phyloP scores from a whole-genome alignment of 116 monocot genomes.

The Iris pallida region DNA sequence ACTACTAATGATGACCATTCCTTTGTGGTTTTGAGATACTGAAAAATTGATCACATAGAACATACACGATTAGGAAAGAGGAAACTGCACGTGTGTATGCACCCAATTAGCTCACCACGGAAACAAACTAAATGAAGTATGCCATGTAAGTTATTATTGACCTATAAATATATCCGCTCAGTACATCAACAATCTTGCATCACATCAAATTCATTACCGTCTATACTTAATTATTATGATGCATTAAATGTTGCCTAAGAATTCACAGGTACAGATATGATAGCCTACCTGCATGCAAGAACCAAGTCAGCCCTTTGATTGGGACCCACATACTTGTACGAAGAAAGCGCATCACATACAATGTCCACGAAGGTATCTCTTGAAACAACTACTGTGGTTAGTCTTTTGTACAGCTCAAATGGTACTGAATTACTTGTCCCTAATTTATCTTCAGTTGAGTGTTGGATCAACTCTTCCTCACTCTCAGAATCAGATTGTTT shows the following conservation, averaged over 20 bases:
- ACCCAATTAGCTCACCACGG: not conserved
- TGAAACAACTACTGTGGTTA: slow-evolving; percentile 61
- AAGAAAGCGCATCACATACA: slow-evolving; percentile 72
- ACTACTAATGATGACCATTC: not conserved
- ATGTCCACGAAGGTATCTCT: slow-evolving; percentile 66
- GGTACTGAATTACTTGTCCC: slow-evolving; percentile 29
- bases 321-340: slow-evolving; percentile 88
- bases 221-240: not conserved
- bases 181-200: not conserved
- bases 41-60: not conserved
- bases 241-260: not conserved
- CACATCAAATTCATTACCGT: not conserved
- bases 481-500: slow-evolving; percentile 11
- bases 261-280: not conserved
- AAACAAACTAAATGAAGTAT: not conserved
- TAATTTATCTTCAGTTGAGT: slow-evolving; percentile 5
- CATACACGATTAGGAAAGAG: not conserved
- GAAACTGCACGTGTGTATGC: not conserved
- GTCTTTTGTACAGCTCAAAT: slow-evolving; percentile 87
- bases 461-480: not conserved
- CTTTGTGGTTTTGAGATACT: not conserved
- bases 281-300: slow-evolving; percentile 80
- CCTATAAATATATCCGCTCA: not conserved
- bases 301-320: slow-evolving; percentile 83
- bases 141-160: not conserved